Evolutionary conservation across 116 monocot genomes (phyloP).

Genomic region (Cymodocea nodosa): DNA sequence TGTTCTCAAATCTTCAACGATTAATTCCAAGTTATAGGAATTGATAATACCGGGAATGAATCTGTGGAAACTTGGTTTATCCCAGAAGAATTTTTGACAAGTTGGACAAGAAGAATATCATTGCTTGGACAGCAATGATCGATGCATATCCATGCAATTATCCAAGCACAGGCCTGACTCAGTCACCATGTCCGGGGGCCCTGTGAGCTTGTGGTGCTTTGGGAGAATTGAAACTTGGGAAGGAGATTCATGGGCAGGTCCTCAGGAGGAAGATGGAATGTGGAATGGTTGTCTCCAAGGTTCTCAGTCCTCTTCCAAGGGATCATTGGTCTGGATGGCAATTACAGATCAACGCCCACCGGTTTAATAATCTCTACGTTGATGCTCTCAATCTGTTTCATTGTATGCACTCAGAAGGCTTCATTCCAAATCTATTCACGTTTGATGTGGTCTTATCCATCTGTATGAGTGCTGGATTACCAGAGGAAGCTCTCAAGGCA

Average conservation of each 20-base stretch:
- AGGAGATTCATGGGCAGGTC: slow-evolving; percentile 45
- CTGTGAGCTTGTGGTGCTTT: slow-evolving; percentile 33
- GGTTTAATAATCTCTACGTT: slow-evolving; percentile 19
- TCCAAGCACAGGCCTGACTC: slow-evolving; percentile 44
- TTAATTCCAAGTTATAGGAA: too few relatives aligned
- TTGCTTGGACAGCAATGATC: slow-evolving; percentile 80
- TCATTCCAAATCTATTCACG: slow-evolving; percentile 51
- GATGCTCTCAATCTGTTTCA: slow-evolving; percentile 59
- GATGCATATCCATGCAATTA: slow-evolving; percentile 62
- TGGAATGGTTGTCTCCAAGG: slow-evolving; percentile 37
- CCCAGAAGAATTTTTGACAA: slow-evolving; percentile 45
- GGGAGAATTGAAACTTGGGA: slow-evolving; percentile 44
- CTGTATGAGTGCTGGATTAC: slow-evolving; percentile 30
- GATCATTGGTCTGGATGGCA: slow-evolving; percentile 63
- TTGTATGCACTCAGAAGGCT: slow-evolving; percentile 37
- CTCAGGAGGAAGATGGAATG: slow-evolving; percentile 46
- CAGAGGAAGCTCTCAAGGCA: slow-evolving; percentile 35
- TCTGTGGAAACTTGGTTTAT: slow-evolving; percentile 36
- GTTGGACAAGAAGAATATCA: slow-evolving; percentile 49
- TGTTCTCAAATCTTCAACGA: too few relatives aligned
- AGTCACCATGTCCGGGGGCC: slow-evolving; percentile 40
- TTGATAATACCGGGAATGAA: too few relatives aligned
- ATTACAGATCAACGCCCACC: slow-evolving; percentile 67
- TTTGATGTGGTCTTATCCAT: slow-evolving; percentile 48
- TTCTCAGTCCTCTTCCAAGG: slow-evolving; percentile 30